Conservation (phyloP, 768 basidiomycete species). For the Leccinum aurantiacum region DNA sequence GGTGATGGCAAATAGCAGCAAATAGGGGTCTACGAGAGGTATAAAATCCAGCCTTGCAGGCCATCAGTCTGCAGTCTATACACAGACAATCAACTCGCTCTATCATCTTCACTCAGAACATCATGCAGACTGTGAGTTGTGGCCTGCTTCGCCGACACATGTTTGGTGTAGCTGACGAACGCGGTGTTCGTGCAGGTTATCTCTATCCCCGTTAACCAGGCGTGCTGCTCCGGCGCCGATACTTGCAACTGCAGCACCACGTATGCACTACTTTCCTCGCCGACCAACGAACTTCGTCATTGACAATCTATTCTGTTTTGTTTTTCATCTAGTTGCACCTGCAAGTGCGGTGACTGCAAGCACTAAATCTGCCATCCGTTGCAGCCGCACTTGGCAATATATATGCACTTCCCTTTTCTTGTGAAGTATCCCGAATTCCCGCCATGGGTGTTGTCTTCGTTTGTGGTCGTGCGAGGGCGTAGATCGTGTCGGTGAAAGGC, state of each 20-base stretch:
- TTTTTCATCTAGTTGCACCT: conserved; percentile 7
- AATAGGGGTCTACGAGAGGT: neutral
- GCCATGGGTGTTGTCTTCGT: neutral
- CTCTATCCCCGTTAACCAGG: conserved; percentile 15
- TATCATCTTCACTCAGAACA: conserved; percentile 3
- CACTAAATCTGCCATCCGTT: conserved; percentile 4
- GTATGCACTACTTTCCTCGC: conserved; percentile 3
- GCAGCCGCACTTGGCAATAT: neutral
- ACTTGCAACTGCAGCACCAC: conserved; percentile 16
- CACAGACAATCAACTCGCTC: neutral
- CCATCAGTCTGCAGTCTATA: neutral
- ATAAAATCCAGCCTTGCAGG: conserved; percentile 5
- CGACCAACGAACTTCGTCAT: neutral
- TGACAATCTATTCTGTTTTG: neutral
- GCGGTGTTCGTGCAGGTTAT: neutral
- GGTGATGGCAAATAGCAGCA: neutral
- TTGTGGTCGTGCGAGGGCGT: neutral
- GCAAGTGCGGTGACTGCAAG: conserved; percentile 24
- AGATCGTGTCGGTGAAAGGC: neutral
- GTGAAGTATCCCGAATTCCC: neutral
- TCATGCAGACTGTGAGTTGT: conserved; percentile 20
- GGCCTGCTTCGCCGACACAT: neutral
- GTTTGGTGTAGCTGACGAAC: neutral
- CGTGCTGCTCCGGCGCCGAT: conserved; percentile 16
- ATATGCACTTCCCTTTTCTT: neutral